Percentiles rank a stretch among this genome's conserved stretches.
These are phyloP conservation scores for Cokeromyces recurvatus DNA, from an alignment of 371 early-diverging fungal genomes.

Conservation along the genomic window DNA sequence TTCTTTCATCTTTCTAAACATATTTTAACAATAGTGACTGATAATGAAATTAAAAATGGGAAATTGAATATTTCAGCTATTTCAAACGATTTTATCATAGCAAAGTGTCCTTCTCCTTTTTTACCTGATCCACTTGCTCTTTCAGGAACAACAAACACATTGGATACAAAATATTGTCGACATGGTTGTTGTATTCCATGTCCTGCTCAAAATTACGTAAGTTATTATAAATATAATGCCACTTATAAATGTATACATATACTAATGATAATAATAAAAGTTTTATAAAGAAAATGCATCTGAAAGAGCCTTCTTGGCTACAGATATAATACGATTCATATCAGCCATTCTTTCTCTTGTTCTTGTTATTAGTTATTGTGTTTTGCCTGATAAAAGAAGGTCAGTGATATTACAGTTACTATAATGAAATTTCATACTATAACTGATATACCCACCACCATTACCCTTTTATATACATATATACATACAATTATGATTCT, in stretches of 20 bases:
- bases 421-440: no score
- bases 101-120: slow-evolving; percentile 19
- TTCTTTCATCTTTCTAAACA: no score
- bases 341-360: slow-evolving; percentile 49
- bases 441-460: no score
- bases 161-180: slow-evolving; percentile 8
- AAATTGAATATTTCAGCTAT: slow-evolving; percentile 13
- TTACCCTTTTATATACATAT: no score
- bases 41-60: slow-evolving; percentile 7
- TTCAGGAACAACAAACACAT: not conserved
- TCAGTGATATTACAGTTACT: not conserved
- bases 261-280: slow-evolving; percentile 4
- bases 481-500: no score
- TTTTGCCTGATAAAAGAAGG: slow-evolving; percentile 60
- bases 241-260: not conserved
- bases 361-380: slow-evolving; percentile 53
- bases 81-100: slow-evolving; percentile 11
- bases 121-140: slow-evolving; percentile 11
- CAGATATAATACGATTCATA: slow-evolving; percentile 47
- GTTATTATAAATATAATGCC: not conserved
- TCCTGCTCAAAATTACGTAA: slow-evolving; percentile 22
- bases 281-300: slow-evolving; percentile 48
- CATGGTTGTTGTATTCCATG: slow-evolving; percentile 26
- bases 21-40: slow-evolving; percentile 12
- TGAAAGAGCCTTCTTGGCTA: slow-evolving; percentile 45